A percentile compares a stretch with the other conserved stretches of the same genome.
phyloP scores from a whole-genome alignment of 73 alveolate species.

The Paramecium octaurelia region DNA sequence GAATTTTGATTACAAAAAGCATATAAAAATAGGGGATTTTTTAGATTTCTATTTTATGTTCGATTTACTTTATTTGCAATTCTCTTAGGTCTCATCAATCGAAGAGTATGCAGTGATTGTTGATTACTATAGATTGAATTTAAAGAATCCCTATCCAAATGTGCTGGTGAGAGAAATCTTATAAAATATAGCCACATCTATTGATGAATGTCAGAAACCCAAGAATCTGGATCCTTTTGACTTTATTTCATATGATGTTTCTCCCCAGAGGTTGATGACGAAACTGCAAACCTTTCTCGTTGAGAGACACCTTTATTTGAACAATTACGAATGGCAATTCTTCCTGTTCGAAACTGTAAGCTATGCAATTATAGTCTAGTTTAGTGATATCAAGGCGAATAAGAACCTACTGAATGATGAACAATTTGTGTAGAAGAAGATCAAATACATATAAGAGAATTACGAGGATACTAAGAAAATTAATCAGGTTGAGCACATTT shows the following conservation, averaged over 20 bases:
- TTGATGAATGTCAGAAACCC: neutral
- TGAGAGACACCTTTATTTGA: neutral
- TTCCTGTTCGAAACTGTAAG: neutral
- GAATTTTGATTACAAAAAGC: neutral
- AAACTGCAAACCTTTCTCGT: neutral
- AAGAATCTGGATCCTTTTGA: neutral
- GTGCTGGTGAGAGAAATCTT: neutral
- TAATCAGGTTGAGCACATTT: neutral
- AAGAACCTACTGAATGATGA: neutral
- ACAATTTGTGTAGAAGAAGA: neutral
- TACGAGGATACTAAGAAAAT: neutral
- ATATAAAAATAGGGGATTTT: neutral
- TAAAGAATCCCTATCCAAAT: neutral
- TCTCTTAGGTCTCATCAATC: neutral
- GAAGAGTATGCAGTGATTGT: neutral
- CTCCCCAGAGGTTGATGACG: neutral
- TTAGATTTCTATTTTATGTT: neutral
- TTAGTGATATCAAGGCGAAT: neutral
- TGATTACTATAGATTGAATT: neutral
- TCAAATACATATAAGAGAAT: neutral
- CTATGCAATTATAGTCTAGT: neutral
- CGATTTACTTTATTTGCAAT: neutral
- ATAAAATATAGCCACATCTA: neutral
- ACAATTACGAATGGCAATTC: neutral
- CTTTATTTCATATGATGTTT: neutral